Conservation (phyloP, 2,329 filamentous ascomycete genomes). For the Leptosphaerulina australis region DNA sequence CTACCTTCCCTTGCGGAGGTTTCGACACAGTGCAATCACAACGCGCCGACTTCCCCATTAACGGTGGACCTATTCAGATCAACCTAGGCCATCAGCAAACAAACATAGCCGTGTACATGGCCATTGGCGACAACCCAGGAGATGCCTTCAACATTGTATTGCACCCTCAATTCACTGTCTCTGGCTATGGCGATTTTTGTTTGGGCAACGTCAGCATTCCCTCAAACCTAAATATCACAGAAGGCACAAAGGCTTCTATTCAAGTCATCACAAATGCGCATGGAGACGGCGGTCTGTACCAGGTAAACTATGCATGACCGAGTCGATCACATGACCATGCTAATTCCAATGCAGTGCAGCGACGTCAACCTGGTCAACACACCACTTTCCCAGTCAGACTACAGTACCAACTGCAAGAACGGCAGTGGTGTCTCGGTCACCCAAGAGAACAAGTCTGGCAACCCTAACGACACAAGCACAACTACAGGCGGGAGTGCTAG, state of each 20-base stretch:
- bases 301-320: slow-evolving; percentile 46
- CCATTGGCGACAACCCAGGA: slow-evolving; percentile 58
- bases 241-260: slow-evolving; percentile 69
- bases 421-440: slow-evolving; percentile 60
- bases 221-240: slow-evolving; percentile 55
- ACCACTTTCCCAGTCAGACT: slow-evolving; percentile 54
- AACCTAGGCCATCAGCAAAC: slow-evolving; percentile 60
- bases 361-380: slow-evolving; percentile 70
- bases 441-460: slow-evolving; percentile 49
- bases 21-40: slow-evolving; percentile 51
- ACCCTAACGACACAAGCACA: slow-evolving; percentile 55
- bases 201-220: slow-evolving; percentile 65
- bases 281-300: slow-evolving; percentile 68
- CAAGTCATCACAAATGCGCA: slow-evolving; percentile 71
- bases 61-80: slow-evolving; percentile 59
- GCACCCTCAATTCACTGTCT: slow-evolving; percentile 64
- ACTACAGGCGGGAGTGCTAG: slow-evolving; percentile 37
- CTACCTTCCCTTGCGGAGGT: slow-evolving; percentile 59
- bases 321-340: slow-evolving; percentile 5
- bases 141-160: slow-evolving; percentile 73
- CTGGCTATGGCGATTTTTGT: slow-evolving; percentile 70
- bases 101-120: slow-evolving; percentile 60
- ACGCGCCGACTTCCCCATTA: slow-evolving; percentile 57
- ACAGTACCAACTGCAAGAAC: slow-evolving; percentile 62
- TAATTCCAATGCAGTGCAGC: slow-evolving; percentile 62